Percentiles rank a stretch among this genome's conserved stretches.
Evolutionary conservation across 2,329 filamentous ascomycete genomes (phyloP).

Genomic region (Exophiala calicioides): DNA sequence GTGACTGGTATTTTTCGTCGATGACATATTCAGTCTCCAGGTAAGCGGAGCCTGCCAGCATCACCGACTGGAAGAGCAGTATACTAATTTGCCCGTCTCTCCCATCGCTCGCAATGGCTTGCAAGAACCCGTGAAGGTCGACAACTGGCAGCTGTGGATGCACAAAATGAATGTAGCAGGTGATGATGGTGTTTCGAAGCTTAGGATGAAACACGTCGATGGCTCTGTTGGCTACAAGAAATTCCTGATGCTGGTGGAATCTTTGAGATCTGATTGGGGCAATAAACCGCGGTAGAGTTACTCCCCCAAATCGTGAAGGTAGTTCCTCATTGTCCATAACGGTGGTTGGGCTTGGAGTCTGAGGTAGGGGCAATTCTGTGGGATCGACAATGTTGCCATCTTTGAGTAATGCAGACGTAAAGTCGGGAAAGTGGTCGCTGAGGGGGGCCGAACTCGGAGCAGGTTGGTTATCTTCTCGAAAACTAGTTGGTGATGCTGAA

Average conservation of each 20-base stretch:
- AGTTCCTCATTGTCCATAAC: not conserved
- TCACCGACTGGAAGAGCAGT: conserved; percentile 86
- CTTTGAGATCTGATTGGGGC: conserved; percentile 76
- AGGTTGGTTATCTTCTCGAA: not conserved
- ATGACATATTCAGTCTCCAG: conserved; percentile 86
- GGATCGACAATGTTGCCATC: not conserved
- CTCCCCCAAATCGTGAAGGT: not conserved
- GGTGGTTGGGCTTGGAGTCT: too few relatives aligned
- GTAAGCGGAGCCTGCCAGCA: conserved; percentile 88
- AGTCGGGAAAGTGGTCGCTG: conserved; percentile 17
- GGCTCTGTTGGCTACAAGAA: conserved; percentile 73
- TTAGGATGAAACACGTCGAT: conserved; percentile 68
- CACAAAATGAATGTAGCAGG: conserved; percentile 81
- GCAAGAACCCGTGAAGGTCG: conserved; percentile 62
- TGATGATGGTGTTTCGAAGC: conserved; percentile 77
- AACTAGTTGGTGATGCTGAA: not conserved
- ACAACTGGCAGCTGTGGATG: conserved; percentile 91
- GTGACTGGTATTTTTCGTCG: conserved; percentile 69
- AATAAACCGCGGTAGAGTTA: conserved; percentile 59
- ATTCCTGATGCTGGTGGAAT: conserved; percentile 77
- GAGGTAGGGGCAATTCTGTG: not conserved
- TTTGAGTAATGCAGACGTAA: conserved; percentile 6
- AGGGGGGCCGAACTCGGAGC: conserved; percentile 4
- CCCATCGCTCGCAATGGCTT: conserved; percentile 60
- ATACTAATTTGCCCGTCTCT: conserved; percentile 61